Evolutionary conservation across 1,139 yeast genomes (phyloP), one percentile per base, ranked within the genome.

Genomic region (Torulaspora globosa): DNA sequence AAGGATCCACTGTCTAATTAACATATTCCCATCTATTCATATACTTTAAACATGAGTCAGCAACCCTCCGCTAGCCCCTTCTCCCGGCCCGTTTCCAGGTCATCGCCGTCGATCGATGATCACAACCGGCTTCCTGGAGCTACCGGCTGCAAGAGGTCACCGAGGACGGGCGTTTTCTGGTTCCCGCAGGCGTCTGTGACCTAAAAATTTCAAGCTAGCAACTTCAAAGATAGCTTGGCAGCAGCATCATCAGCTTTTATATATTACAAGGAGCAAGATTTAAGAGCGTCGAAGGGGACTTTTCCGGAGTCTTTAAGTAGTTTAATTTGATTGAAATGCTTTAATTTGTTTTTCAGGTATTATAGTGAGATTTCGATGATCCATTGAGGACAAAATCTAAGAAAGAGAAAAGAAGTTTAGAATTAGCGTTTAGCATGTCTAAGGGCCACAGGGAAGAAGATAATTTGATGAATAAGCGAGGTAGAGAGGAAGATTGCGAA

Each of bases 401-500:
- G 23, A 37, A 30, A 32, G 31, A 32, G 16, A 24, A 18, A 32
- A 19, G 34, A 38, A 31, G 3, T 18, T 18, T 18, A 3, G 19
- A 18, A 18, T 31, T 14, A 39, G 29, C 23, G 31, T 16, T 7
- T n/a, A 24, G 23, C 12, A 37, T 37, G 40, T 29, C 40, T 9
- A 34, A 37, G 19, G 28, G 33, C 34, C 28, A 29, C 18, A 28
- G 40, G 31, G 40, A 29, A 37, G 29, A n/a, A 23, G 24, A 27
- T 18, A 18, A 18, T 2, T 35, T 26, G 23, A 24, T 21, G 28
- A 41, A 24, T 10, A 44, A 33, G 21, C 41, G 39, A 29, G 15
- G 15, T 16, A 15, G 41, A 14, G 35, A 23, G 6, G 41, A 33
- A 14, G 41, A 39, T 21, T 33, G 31, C 18, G 50, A 38, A 26